Base-by-base conservation (phyloP, 176 grass and related monocot genomes). In the Phoenix roebelenii region DNA sequence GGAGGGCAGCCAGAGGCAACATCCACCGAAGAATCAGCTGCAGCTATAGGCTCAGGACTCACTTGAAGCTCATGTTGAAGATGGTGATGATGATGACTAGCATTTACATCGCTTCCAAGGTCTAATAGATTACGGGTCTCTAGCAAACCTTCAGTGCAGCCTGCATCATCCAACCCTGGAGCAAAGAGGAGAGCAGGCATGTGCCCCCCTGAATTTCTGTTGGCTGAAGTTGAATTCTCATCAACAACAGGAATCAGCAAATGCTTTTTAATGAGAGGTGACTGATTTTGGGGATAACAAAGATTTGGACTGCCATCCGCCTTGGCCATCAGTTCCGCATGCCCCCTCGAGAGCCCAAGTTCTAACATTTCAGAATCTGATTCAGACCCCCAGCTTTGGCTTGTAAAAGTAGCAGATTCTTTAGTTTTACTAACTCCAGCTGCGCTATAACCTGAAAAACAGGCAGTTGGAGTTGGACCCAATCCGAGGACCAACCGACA, bases 131-230 rank as follows among this genome's bases (percentile, higher is more conserved):
- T 65, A 22, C 3, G 22, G 5, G 16, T 77, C 66, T 78, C 70
- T 20, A 35, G 20, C 32, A 60, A 55, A 48, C 52, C 18, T 49
- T 70, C 70, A 19, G 62, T 63, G 39, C 12, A 54, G 61, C 4
- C 30, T 71, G 15, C 25, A 77, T 64, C 66, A 20, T 49, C 20
- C 3, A 51, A 22, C 7, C 60, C 22, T 15, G 83, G 78, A 77
- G 78, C 83, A 78, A 86, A 86, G 28, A 82, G 78, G 23, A 86
- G 70, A 24, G 78, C 81, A 55, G 83, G 78, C 78, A 86, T 82
- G 52, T 86, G 54, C 66, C 57, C 22, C 58, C n/a, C 51, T 57
- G 75, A 16, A 76, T 20, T 0, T 79, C 67, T 61, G 57, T 75
- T 26, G 75, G 66, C 18, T 23, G 15, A 79, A 62, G 44, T 12